Evolutionary conservation across 2,329 filamentous ascomycete species (phyloP), one percentile per base, ranked within the genome.

Genomic region (Verticillium nubilum): DNA sequence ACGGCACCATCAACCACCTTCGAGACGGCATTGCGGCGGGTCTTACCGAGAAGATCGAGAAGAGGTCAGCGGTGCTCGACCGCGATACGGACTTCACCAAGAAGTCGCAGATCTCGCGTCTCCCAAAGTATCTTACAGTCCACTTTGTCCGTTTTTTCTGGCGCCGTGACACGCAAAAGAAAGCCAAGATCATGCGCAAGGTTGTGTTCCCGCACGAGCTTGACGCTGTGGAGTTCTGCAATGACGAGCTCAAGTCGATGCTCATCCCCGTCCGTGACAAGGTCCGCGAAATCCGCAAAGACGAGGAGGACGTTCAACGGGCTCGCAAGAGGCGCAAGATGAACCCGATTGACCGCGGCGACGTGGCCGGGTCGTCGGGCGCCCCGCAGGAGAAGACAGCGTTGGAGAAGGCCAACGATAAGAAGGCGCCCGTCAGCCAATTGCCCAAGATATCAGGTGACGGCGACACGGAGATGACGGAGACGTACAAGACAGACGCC

Each of bases 161-260:
- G 95, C 94, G 96, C 71, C 87, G 89, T 54, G 92, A 96, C 66
- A 92, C 91, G 3, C 89, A 96, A 75, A 98, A 98, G 80, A 99
- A 99, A 82, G 93, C 94, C 66, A 99, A 99, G 83, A 99, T 99
- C 68, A 94, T 99, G 91, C 91, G 93, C 72, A 99, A 98, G 77
- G 95, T 99, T 60, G 94, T 92, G 0, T 99, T 99, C 72, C 94
- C 94, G 6, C 87, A 91, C 56, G 95, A 99, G 75, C 80, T 99
- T 33, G 95, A 99, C 69, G 86, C 91, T 42, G 87, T 96, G 25
- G 95, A 99, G 72, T 97, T 97, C 75, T 99, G 95, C 75, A 94
- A 93, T 13, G 93, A 98, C 27, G 89, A 95, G 58, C 80, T 99
- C 63, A 89, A 86, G 73, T 88, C 88, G 70, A 85, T 90, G 66